phyloP scores from a whole-genome alignment of 805 yeast species.

The Barnettozyma siamensis region DNA sequence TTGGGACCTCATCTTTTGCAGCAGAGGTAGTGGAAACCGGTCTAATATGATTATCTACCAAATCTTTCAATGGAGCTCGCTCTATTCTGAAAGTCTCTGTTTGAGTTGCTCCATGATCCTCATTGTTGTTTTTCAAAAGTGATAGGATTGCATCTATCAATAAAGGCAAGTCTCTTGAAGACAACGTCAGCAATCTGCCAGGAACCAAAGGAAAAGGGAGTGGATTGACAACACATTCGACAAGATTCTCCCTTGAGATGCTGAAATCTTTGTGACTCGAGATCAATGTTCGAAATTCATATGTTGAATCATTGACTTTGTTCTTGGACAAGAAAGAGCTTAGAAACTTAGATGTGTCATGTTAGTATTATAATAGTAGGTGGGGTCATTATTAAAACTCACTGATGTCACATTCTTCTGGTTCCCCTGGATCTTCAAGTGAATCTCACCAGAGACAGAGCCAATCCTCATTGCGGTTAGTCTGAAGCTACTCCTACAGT shows the following conservation, averaged over 20 bases:
- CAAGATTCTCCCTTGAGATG: not conserved
- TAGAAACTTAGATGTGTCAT: not conserved
- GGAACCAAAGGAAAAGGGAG: slow-evolving; percentile 1
- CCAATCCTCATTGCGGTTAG: slow-evolving; percentile 2
- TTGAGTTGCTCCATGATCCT: no score
- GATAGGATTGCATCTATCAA: not conserved
- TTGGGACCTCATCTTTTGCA: no score
- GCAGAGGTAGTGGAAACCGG: no score
- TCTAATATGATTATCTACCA: no score
- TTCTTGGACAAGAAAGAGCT: not conserved
- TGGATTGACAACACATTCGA: not conserved
- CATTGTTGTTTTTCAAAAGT: no score
- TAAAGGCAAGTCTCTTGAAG: not conserved
- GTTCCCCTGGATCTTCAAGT: not conserved
- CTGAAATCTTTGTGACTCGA: not conserved
- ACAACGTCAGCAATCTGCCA: not conserved
- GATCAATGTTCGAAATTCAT: not conserved
- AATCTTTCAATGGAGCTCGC: not conserved
- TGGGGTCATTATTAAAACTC: not conserved
- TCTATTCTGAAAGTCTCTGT: not conserved
- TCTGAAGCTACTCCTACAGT: no score
- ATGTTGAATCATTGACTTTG: not conserved
- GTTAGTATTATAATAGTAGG: not conserved
- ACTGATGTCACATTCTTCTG: not conserved
- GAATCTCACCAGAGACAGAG: slow-evolving; percentile 4